Conservation (phyloP, 805 yeast species). For the Candida nanaspora region DNA sequence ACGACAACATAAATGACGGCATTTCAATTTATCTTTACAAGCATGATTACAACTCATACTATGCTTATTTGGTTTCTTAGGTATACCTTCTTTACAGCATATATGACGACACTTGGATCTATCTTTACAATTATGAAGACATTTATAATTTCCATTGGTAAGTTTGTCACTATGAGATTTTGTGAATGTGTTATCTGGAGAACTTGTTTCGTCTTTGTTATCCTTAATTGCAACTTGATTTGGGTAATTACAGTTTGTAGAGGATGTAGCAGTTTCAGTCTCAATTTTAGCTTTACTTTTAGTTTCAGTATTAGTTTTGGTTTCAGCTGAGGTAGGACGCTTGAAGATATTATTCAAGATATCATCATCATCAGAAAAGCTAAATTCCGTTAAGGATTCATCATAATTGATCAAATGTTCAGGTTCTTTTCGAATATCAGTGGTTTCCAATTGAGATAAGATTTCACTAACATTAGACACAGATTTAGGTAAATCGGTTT, state of each 20-base stretch:
- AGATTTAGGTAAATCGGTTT: not conserved
- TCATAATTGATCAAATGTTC: not conserved
- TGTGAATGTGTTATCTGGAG: slow-evolving; percentile 2
- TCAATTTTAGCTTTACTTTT: too few relatives aligned
- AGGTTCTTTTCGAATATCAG: not conserved
- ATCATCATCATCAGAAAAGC: not conserved
- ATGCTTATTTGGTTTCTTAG: slow-evolving; percentile 1
- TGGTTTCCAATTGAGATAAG: not conserved
- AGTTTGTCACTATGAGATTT: slow-evolving; percentile 8
- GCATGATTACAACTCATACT: slow-evolving; percentile 40
- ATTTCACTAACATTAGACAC: not conserved
- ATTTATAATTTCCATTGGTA: slow-evolving; percentile 27
- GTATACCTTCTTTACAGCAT: slow-evolving; percentile 39
- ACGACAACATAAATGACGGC: slow-evolving; percentile 29
- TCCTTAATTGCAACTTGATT: not conserved
- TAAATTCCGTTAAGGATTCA: not conserved
- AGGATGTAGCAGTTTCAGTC: too few relatives aligned
- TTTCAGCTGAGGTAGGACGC: too few relatives aligned
- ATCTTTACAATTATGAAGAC: slow-evolving; percentile 37
- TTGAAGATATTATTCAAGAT: too few relatives aligned
- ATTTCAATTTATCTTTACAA: slow-evolving; percentile 32
- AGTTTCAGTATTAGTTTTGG: too few relatives aligned
- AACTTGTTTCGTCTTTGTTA: not conserved
- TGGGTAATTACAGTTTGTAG: too few relatives aligned
- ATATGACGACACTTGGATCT: slow-evolving; percentile 34